A percentile compares a stretch with the other conserved stretches of the same genome.
Conservation (phyloP, 306 rosid species). For the Lathyrus oleraceus region DNA sequence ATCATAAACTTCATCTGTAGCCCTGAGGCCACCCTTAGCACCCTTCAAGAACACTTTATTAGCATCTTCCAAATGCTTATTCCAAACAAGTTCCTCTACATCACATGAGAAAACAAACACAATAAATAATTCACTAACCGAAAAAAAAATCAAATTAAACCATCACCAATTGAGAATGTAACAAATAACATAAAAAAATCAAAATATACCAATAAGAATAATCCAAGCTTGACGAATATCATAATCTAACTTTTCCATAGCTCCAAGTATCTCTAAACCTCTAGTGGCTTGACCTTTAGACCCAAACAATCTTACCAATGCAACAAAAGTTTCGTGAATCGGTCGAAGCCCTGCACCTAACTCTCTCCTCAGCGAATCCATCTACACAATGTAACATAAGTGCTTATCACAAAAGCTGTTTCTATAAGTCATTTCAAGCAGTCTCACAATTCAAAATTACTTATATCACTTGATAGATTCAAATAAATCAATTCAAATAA, state of each 20-base stretch:
- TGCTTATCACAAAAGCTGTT: background rate
- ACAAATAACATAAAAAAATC: background rate
- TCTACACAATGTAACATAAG: conserved; percentile 29
- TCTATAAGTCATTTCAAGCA: background rate
- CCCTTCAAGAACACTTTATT: conserved; percentile 83
- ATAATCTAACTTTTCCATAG: conserved; percentile 78
- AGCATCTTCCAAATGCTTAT: conserved; percentile 73
- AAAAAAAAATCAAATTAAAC: background rate
- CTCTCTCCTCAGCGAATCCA: conserved; percentile 83
- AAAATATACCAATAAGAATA: conserved; percentile 59
- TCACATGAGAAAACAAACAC: background rate
- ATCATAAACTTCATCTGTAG: conserved; percentile 82
- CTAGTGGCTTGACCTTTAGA: conserved; percentile 63
- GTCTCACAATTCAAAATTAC: background rate
- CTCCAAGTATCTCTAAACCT: conserved; percentile 78
- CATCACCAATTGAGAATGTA: background rate
- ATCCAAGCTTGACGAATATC: conserved; percentile 92
- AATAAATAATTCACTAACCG: background rate
- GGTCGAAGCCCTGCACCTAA: conserved; percentile 90
- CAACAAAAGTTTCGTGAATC: conserved; percentile 78
- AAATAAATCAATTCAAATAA: background rate
- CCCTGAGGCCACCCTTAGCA: conserved; percentile 76
- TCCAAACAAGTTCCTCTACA: conserved; percentile 78
- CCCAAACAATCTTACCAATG: conserved; percentile 75
- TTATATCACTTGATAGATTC: background rate